These are phyloP conservation scores for Pelargonium citronellum DNA, from an alignment of 441 rosid species.

Conservation along the genomic window DNA sequence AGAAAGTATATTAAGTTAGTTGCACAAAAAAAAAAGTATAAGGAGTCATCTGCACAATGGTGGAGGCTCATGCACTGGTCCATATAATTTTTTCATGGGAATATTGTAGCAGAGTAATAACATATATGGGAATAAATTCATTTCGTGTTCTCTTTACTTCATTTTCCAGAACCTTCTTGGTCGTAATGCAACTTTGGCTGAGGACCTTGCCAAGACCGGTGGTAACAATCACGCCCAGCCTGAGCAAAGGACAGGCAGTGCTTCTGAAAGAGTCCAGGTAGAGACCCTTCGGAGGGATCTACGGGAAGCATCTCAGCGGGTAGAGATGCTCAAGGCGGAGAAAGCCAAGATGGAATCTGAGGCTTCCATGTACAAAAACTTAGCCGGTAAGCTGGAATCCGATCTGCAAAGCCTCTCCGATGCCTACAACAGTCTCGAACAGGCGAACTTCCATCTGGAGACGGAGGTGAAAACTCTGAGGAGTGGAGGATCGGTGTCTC, in stretches of 20 bases:
- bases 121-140: neutral
- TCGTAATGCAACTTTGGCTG: constrained; percentile 81
- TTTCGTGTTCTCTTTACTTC: constrained; percentile 12
- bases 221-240: constrained; percentile 44
- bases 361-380: constrained; percentile 54
- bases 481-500: constrained; percentile 42
- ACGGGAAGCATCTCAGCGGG: constrained; percentile 63
- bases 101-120: too few species aligned
- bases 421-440: constrained; percentile 88
- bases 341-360: constrained; percentile 63
- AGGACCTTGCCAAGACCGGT: constrained; percentile 70
- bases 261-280: constrained; percentile 57
- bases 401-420: constrained; percentile 79
- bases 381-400: constrained; percentile 73
- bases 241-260: constrained; percentile 48
- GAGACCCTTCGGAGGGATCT: constrained; percentile 77
- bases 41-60: too few species aligned
- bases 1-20: too few species aligned
- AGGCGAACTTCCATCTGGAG: constrained; percentile 68
- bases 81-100: too few species aligned
- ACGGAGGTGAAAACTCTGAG: constrained; percentile 65
- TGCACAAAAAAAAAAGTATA: too few species aligned
- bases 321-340: constrained; percentile 68
- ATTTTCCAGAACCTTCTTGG: constrained; percentile 62
- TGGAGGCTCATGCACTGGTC: too few species aligned